Base-by-base conservation (phyloP, 768 basidiomycete genomes). In the Termitomyces sp. region DNA sequence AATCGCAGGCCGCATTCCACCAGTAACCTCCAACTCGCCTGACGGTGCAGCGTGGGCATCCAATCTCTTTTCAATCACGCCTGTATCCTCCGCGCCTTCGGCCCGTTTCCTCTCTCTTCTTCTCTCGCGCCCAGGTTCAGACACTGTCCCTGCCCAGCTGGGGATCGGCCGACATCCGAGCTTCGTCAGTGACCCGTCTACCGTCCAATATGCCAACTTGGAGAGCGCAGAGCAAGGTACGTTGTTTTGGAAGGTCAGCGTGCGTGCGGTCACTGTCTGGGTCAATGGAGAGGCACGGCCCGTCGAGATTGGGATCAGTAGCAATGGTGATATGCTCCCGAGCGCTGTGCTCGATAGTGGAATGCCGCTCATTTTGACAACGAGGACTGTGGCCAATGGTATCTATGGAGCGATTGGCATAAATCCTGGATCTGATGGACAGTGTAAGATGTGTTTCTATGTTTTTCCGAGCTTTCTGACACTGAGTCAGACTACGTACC, bases 361-460 rank as follows among this genome's bases (percentile, higher is more conserved):
- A 0, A 77, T 84, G 0, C 87, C 90, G 0, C 56, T 79, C 14
- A 90, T 92, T 51, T 67, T 92, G 0, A 80, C 88, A 6, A 82
- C 84, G 0, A 70, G 74, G 4, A 54, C 63, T 3, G 74, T 92
- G 20, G 87, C 90, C 16, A 86, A 92, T 62, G 89, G 77, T 6
- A 87, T 92, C 20, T 92, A 92, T 58, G 90, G 90, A 9, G 86
- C 89, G 3, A 71, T 90, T 53, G 87, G 84, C 1, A 72, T 91
- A 28, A 63, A 68, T 22, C 86, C 88, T 8, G 79, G 73, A 0
- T 56, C 72, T 1, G 85, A 89, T 60, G 86, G 88, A 20, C 75
- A 79, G 50, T 89, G 90, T 90, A 62, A 38, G 38, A 11, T 59
- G 87, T 73, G 9, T 4, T 1, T 20, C 1, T 54, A 46, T 40